Conservation (phyloP, 2,329 filamentous ascomycete genomes). For the Pyrenophora seminiperda region DNA sequence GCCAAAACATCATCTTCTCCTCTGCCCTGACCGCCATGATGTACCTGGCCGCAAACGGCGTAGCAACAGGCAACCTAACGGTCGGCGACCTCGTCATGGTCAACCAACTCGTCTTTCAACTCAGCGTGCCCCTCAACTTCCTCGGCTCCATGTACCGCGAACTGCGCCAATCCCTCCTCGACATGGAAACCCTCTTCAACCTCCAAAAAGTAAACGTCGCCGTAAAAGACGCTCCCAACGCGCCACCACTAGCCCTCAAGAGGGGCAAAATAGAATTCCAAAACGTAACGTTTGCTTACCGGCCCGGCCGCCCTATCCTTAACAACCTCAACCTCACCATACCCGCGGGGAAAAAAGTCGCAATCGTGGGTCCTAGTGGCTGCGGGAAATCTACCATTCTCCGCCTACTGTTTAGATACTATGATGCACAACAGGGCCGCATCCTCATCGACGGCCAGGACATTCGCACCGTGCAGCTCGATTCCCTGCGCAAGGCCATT, state of each 20-base stretch:
- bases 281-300: conserved; percentile 93
- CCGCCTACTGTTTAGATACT: conserved; percentile 89
- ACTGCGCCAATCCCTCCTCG: conserved; percentile 87
- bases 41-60: conserved; percentile 91
- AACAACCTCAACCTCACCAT: conserved; percentile 85
- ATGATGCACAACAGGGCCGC: conserved; percentile 82
- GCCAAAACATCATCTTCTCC: conserved; percentile 97
- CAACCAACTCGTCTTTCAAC: conserved; percentile 97
- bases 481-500: conserved; percentile 82
- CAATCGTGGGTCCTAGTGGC: conserved; percentile 91
- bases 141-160: conserved; percentile 97
- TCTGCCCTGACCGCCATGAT: conserved; percentile 95
- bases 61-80: conserved; percentile 78
- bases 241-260: conserved; percentile 72
- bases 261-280: conserved; percentile 94
- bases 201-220: conserved; percentile 94
- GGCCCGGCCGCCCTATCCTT: conserved; percentile 83
- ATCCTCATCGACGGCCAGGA: conserved; percentile 95
- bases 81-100: conserved; percentile 98
- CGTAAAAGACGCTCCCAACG: conserved; percentile 77
- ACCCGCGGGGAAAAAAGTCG: conserved; percentile 93
- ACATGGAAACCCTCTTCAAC: conserved; percentile 99
- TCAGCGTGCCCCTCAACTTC: conserved; percentile 96
- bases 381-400: conserved; percentile 96
- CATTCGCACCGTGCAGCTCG: conserved; percentile 78